Conservation (phyloP, 306 rosid genomes). For the Adenanthera pavonina region DNA sequence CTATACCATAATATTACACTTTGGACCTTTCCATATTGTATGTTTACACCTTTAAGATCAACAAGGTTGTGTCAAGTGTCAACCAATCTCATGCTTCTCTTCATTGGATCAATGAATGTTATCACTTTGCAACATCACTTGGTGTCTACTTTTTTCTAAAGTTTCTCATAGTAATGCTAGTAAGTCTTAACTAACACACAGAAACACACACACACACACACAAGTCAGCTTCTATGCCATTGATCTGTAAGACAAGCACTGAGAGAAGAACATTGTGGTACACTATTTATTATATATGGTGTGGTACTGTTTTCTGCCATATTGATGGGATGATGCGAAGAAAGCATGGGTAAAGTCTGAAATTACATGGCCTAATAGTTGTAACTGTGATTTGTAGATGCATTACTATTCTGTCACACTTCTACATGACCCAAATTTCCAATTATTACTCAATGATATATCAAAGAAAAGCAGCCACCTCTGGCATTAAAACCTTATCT, state of each 20-base stretch:
- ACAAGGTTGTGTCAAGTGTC: background rate
- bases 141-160: constrained; percentile 3
- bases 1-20: background rate
- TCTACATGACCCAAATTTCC: background rate
- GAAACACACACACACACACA: background rate
- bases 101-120: constrained; percentile 1
- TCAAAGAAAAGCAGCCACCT: constrained; percentile 30
- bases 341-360: constrained; percentile 9
- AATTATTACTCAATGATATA: constrained; percentile 19
- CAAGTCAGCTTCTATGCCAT: background rate
- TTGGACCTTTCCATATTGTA: background rate
- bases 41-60: constrained; percentile 25
- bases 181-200: background rate
- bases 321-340: background rate
- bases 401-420: constrained; percentile 4
- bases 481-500: constrained; percentile 31
- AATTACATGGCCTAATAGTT: background rate
- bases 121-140: background rate
- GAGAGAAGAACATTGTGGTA: background rate
- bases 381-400: constrained; percentile 14
- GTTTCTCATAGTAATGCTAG: background rate
- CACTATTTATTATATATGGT: background rate
- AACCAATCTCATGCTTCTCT: constrained; percentile 10
- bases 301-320: background rate
- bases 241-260: background rate